Evolutionary conservation across 805 yeast species (phyloP), one percentile per base, ranked within the genome.

Genomic region (Saccharomycopsis sp.): DNA sequence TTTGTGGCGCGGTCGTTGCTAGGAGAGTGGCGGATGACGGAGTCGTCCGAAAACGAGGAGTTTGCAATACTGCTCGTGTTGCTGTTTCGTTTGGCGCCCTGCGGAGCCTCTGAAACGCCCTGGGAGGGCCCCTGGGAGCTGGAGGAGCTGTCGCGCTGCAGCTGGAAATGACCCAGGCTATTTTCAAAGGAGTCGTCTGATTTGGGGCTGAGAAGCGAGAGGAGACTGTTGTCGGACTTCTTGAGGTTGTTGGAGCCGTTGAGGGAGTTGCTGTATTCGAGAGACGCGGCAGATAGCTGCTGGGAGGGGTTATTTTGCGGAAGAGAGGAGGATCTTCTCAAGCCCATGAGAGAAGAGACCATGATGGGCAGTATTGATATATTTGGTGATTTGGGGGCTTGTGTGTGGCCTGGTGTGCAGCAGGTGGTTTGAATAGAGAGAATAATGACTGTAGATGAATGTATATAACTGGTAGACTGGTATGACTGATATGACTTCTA

Each of bases 41-140:
- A 44, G 21, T 44, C 48, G 48, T 44, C 48, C 8, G 48, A 44
- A 12, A 44, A 44, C 48, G 48, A 44, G 48, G 48, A 44, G 48
- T 44, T 44, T 5, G 21, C 48, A 7, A 44, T 44, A 12, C 48
- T 44, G 48, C 48, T 44, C 7, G 48, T 44, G 21, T 44, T 44
- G 48, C 48, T 44, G 21, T 44, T 44, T 44, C 48, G 8, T 18
- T n/a, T n/a, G n/a, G n/a, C n/a, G n/a, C n/a, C n/a, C n/a, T n/a
- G n/a, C n/a, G n/a, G n/a, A n/a, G n/a, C n/a, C n/a, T n/a, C n/a
- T n/a, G n/a, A n/a, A n/a, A n/a, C n/a, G n/a, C n/a, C n/a, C n/a
- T n/a, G n/a, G n/a, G n/a, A n/a, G n/a, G n/a, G n/a, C n/a, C n/a
- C n/a, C n/a, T n/a, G n/a, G n/a, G n/a, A n/a, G n/a, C n/a, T n/a